Base-by-base conservation (phyloP, 805 yeast species). In the Wickerhamiella shivajii region DNA sequence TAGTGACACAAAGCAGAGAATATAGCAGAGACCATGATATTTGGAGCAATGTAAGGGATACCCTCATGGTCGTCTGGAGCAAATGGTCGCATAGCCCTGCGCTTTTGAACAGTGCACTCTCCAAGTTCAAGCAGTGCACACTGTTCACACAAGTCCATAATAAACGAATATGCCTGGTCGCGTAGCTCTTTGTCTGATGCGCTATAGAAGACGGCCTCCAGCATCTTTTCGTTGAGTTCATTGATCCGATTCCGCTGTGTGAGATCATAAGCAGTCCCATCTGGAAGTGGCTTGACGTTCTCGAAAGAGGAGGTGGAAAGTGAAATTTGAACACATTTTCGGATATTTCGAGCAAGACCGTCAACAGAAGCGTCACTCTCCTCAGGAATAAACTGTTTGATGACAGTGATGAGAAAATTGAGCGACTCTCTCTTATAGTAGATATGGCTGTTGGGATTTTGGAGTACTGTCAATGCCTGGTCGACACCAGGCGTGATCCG, bases 21-120 rank as follows among this genome's bases (percentile, higher is more conserved):
- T 28, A 90, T 71, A 0, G 93, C 92, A 42, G 71, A 73, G 30
- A 83, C 63, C 24, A 84, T 60, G 0, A 78, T 66, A 20, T 71
- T 69, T 39, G 83, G 87, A 34, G 74, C 73, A 16, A 85, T 61
- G 39, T 65, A 64, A 4, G 74, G 71, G 24, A 64, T 62, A 0
- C 95, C 95, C 55, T 84, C 94, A 38, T 77, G 71, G 40, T 81
- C 83, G 35, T 70, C 69, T 17, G 84, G 74, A 8, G 75, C 69
- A 50, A 87, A 87, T 9, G 74, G 66, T 18, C 85, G 61, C 44
- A 47, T 71, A 69, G 50, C 71, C 64, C 55, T 74, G 34, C 78
- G 58, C 41, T 75, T 74, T 31, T 77, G 80, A 12, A 72, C 58
- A 29, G 83, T 64, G 1, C 80, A 74, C 25, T 75, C 74, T 12